Evolutionary conservation across 2,329 filamentous ascomycete genomes (phyloP).

Genomic region (Coniochaeta sp.): DNA sequence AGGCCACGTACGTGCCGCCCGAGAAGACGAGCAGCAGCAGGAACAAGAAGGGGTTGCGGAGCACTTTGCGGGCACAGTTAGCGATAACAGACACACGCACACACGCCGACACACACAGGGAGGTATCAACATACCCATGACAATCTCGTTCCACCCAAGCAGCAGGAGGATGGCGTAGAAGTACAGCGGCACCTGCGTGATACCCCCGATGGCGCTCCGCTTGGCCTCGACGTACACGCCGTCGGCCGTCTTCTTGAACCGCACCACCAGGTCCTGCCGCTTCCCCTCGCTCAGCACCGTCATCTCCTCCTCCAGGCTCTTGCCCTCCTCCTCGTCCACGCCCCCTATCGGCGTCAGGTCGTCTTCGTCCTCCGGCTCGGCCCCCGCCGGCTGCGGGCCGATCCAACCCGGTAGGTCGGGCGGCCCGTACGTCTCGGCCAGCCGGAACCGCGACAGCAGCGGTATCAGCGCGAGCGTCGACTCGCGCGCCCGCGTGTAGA

Average conservation of each 20-base stretch:
- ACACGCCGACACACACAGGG: neutral
- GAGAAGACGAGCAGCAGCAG: conserved; percentile 73
- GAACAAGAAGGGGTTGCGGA: conserved; percentile 91
- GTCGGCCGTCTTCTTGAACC: conserved; percentile 98
- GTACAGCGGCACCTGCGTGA: conserved; percentile 89
- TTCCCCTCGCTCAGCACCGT: conserved; percentile 87
- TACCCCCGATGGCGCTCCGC: conserved; percentile 88
- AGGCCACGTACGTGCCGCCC: conserved; percentile 79
- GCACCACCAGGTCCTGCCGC: conserved; percentile 80
- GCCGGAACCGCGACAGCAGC: conserved; percentile 75
- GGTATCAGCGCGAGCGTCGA: conserved; percentile 88
- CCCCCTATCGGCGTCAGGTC: conserved; percentile 85
- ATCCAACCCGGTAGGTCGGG: conserved; percentile 84
- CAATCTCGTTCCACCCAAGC: conserved; percentile 97
- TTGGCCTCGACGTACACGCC: conserved; percentile 98
- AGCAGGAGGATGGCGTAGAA: conserved; percentile 87
- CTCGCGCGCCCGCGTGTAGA: conserved; percentile 88
- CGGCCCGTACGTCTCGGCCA: conserved; percentile 64
- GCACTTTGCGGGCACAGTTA: conserved; percentile 49
- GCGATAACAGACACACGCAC: conserved; percentile 5
- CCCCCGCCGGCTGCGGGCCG: conserved; percentile 66
- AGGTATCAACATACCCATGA: conserved; percentile 62
- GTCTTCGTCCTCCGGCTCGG: conserved; percentile 79
- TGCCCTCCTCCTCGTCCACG: conserved; percentile 89
- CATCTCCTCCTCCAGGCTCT: conserved; percentile 94